These are phyloP conservation scores for Aspergillus sclerotiicarbonarius DNA, from an alignment of 495 filamentous ascomycete species.

Conservation along the genomic window DNA sequence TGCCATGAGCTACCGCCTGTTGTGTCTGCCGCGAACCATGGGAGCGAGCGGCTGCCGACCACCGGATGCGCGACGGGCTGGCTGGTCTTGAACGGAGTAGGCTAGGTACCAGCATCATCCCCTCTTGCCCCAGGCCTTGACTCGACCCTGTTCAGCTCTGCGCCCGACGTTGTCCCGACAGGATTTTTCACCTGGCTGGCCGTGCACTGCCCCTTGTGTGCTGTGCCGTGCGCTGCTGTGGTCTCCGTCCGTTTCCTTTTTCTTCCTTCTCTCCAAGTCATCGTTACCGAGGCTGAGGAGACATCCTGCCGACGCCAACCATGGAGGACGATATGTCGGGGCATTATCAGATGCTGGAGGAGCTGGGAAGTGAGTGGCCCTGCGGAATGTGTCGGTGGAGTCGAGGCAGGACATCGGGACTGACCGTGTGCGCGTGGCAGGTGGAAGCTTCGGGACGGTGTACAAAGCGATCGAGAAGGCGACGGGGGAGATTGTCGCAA, in stretches of 20 bases:
- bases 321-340: constrained; percentile 66
- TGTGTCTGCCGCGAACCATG: constrained; percentile 31
- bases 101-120: constrained; percentile 10
- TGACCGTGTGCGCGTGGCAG: constrained; percentile 32
- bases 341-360: constrained; percentile 87
- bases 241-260: constrained; percentile 12
- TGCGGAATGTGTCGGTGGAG: neutral
- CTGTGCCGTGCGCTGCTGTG: neutral
- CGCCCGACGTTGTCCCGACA: constrained; percentile 15
- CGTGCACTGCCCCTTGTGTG: constrained; percentile 13
- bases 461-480: constrained; percentile 90
- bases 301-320: constrained; percentile 14
- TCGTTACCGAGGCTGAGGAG: neutral
- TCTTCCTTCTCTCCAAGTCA: constrained; percentile 7
- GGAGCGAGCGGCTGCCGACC: constrained; percentile 16
- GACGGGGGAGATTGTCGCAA: constrained; percentile 85
- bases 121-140: constrained; percentile 9
- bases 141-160: constrained; percentile 16
- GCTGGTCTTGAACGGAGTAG: constrained; percentile 4
- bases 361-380: constrained; percentile 75
- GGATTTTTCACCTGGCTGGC: constrained; percentile 14
- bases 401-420: constrained; percentile 7
- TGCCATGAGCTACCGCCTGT: constrained; percentile 43
- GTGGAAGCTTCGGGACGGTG: constrained; percentile 93
- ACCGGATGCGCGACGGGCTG: constrained; percentile 18